Base-by-base conservation (phyloP, 768 basidiomycete genomes). In the Trametes cubensis region DNA sequence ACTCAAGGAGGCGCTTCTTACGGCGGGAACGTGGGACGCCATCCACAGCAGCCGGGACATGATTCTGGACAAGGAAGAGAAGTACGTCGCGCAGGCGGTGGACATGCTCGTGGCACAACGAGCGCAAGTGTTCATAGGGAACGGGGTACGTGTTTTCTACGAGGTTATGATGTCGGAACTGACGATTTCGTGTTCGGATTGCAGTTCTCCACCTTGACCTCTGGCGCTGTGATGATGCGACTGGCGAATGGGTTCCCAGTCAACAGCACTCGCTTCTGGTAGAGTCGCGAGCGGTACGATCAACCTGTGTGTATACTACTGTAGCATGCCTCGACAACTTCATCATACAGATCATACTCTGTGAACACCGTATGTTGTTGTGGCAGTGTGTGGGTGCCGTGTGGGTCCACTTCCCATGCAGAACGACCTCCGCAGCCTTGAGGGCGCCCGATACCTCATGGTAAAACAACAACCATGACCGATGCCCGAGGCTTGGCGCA, bases 91-190 rank as follows among this genome's bases (percentile, higher is more conserved):
- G 0, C 78, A 81, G 66, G 77, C 78, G 47, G 64, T 83, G 42
- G 83, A 84, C 63, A 84, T 84, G 80, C 69, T 77, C 4, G 74
- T 82, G 26, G 80, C 77, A 1, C 69, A 76, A 60, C 72, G 72
- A 52, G 80, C 81, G 3, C 79, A 82, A 56, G 73, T 78, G 30
- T 78, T 84, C 67, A 73, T 83, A 46, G 83, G 83, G 2, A 83
- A 84, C 51, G 83, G 83, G 70, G 80, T 80, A 61, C 70, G 80
- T 69, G 15, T 6, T 47, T 15, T n/a, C 10, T 15, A 3, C 17
- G 10, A 6, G 7, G 15, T 18, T 18, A 1, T 6, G 14, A 0
- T 41, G 46, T 14, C 13, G 25, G 13, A 14, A 14, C 34, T 50
- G 20, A 41, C n/a, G n/a, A 10, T 13, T 17, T 26, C 28, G 30